Base-by-base conservation (phyloP, 768 basidiomycete species). In the Terana coerulea region DNA sequence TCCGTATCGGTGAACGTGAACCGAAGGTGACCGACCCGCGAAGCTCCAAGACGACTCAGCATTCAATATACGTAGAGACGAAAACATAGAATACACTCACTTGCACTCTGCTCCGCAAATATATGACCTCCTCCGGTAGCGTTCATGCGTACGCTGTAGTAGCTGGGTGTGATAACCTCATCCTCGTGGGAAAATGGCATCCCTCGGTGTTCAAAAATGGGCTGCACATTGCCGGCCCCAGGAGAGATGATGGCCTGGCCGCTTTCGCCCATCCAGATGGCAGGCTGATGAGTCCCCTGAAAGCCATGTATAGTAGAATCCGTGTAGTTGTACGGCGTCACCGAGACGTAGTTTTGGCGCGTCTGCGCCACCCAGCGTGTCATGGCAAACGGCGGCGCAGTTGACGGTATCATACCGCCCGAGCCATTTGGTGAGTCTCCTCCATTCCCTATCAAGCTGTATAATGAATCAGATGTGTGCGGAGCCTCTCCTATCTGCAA, bases 181-280 rank as follows among this genome's bases (percentile, higher is more conserved):
- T 63, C 68, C 17, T 72, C 73, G 48, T 78, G 72, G 19, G 66
- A 73, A 58, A 82, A 79, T 0, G 52, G 54, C 66, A 88, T 69
- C 1, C 82, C 83, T 9, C 86, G 74, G 41, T 78, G 66, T 34
- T 81, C 80, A 52, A 89, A 86, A 3, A 35, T 70, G 8, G 75
- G 68, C 33, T 74, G 73, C 1, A 88, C 69, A 3, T 60, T 49
- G 15, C 77, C 76, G 8, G 66, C 65, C 5, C 86, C 86, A 12
- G 87, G 84, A 28, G 75, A 73, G 19, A 89, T 71, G 3, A 77
- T 72, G 2, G 83, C 77, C 40, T 78, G 77, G 0, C 78, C 87
- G 56, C 82, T 86, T 59, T 88, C 86, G 2, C 84, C 89, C 88
- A 92, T 91, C 89, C 88, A 91, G 30, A 92, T 91, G 0, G 90